Percentiles rank a stretch among this genome's conserved stretches.
These are phyloP conservation scores for Trichoderma cornu-damae DNA, from an alignment of 2,329 filamentous ascomycete species.

Conservation along the genomic window DNA sequence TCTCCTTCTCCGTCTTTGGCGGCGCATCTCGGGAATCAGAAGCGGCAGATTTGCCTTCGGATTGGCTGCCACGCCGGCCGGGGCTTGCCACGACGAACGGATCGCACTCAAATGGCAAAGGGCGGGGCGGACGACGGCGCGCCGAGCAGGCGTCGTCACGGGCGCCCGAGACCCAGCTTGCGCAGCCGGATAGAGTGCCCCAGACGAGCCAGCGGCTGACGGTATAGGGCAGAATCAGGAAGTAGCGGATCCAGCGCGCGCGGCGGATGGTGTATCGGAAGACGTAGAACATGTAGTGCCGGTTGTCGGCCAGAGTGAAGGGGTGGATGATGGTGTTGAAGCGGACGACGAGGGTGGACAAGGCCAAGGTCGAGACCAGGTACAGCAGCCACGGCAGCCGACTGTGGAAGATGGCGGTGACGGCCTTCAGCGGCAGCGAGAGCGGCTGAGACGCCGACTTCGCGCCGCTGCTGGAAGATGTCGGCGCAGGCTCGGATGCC, in stretches of 20 bases:
- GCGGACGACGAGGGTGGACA: conserved; percentile 51
- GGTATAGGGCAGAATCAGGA: conserved; percentile 65
- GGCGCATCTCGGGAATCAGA: neutral
- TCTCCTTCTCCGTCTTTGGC: neutral
- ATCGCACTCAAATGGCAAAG: conserved; percentile 27
- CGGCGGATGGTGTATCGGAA: conserved; percentile 77
- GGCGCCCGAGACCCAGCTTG: conserved; percentile 21
- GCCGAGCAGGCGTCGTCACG: conserved; percentile 9
- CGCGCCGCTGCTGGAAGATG: no score
- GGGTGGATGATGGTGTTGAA: conserved; percentile 93
- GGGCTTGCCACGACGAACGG: conserved; percentile 25
- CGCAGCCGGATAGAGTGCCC: conserved; percentile 51
- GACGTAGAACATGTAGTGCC: conserved; percentile 95
- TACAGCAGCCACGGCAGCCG: conserved; percentile 37
- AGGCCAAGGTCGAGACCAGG: conserved; percentile 31
- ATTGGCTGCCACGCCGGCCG: no score
- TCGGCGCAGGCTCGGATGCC: neutral
- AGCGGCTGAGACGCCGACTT: neutral
- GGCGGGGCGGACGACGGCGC: neutral
- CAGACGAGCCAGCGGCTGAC: conserved; percentile 64
- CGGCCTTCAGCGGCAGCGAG: conserved; percentile 19
- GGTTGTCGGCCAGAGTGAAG: conserved; percentile 92
- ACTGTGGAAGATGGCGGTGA: conserved; percentile 26
- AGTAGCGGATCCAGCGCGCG: conserved; percentile 59
- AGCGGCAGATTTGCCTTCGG: neutral